A percentile compares a stretch with the other conserved stretches of the same genome.
Conservation (phyloP, 257 asterid genomes). For the Gentiana straminea region DNA sequence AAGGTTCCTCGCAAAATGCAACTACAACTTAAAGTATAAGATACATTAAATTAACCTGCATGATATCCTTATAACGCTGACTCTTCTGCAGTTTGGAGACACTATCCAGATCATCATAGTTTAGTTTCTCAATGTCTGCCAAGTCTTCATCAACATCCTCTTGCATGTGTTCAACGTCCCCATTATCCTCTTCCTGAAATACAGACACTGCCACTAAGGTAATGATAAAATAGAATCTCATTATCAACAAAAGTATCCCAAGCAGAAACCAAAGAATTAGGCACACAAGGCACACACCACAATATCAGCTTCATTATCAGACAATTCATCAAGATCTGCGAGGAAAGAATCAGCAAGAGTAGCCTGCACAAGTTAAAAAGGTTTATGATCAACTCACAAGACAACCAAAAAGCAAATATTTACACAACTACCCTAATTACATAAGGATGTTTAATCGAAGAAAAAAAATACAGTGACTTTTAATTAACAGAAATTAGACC, state of each 20-base stretch:
- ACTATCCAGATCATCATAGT: slow-evolving; percentile 84
- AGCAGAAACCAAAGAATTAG: not conserved
- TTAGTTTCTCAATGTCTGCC: slow-evolving; percentile 85
- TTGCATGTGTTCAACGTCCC: slow-evolving; percentile 62
- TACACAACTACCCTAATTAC: not conserved
- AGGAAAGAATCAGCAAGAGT: slow-evolving; percentile 91
- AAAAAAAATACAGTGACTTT: too few relatives aligned
- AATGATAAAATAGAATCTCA: not conserved
- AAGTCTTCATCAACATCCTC: slow-evolving; percentile 86
- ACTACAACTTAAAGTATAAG: not conserved
- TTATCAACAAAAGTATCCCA: not conserved
- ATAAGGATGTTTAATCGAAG: too few relatives aligned
- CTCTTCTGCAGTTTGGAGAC: slow-evolving; percentile 85
- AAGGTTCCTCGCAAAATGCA: too few relatives aligned
- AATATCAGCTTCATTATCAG: slow-evolving; percentile 78
- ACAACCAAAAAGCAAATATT: not conserved
- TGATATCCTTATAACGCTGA: slow-evolving; percentile 58
- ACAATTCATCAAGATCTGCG: slow-evolving; percentile 93
- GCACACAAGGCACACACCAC: slow-evolving; percentile 37
- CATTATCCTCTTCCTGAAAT: slow-evolving; percentile 56
- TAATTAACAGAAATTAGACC: too few relatives aligned
- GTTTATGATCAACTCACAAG: not conserved
- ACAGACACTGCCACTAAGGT: not conserved
- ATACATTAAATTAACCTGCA: slow-evolving; percentile 44
- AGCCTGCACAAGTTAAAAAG: slow-evolving; percentile 39